Percentiles rank a stretch among this genome's conserved stretches.
Evolutionary conservation across 768 basidiomycete species (phyloP).

Genomic region (Exidia glandulosa): DNA sequence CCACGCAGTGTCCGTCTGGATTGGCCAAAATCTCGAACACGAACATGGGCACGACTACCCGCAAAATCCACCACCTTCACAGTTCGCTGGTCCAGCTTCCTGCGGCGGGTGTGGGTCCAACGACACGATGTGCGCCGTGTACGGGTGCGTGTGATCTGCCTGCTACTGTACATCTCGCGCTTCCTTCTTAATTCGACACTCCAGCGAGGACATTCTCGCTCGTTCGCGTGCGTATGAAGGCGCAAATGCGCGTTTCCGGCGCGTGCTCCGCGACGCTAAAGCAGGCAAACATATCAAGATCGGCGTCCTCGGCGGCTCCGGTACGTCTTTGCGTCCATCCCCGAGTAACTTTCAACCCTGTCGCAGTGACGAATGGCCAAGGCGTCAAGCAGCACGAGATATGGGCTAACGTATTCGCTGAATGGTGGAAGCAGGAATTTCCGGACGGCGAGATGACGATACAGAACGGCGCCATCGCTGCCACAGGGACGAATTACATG

Average conservation of each 20-base stretch:
- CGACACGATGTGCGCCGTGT: neutral
- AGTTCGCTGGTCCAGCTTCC: neutral
- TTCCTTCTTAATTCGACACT: neutral
- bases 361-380: neutral
- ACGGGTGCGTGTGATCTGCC: neutral
- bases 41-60: neutral
- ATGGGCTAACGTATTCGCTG: neutral
- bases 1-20: neutral
- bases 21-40: neutral
- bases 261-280: constrained; percentile 4
- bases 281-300: constrained; percentile 4
- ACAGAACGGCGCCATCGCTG: constrained; percentile 6
- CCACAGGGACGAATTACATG: constrained; percentile 5
- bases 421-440: neutral
- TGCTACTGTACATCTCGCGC: neutral
- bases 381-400: neutral
- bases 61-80: too few species aligned
- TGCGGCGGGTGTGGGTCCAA: neutral
- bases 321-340: neutral
- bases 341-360: neutral
- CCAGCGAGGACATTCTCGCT: neutral
- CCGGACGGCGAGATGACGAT: neutral
- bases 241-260: constrained; percentile 7
- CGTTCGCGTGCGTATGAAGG: constrained; percentile 7
- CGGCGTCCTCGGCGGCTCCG: neutral